phyloP scores from a whole-genome alignment of 192 early-diverging fungal species.

The Linnemannia zychae region DNA sequence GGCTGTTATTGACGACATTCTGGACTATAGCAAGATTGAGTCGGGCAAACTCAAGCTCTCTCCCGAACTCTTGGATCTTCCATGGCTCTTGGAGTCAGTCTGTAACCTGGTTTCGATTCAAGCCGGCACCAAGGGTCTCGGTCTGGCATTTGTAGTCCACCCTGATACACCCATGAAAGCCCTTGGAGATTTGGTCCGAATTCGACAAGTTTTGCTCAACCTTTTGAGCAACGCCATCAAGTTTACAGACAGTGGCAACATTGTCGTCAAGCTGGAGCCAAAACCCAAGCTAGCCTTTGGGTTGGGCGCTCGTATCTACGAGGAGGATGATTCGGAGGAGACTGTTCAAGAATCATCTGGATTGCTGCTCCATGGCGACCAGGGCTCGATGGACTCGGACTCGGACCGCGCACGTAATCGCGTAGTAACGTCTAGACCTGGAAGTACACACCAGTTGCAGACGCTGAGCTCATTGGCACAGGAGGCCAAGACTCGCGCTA shows the following conservation, averaged over 20 bases:
- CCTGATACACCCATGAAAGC: conserved; percentile 57
- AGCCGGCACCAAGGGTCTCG: conserved; percentile 35
- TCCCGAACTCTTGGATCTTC: conserved; percentile 71
- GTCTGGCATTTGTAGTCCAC: conserved; percentile 52
- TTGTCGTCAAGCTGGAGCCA: conserved; percentile 53
- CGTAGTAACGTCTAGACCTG: not conserved
- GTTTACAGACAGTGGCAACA: conserved; percentile 62
- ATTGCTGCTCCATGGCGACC: conserved; percentile 15
- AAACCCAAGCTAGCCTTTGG: conserved; percentile 28
- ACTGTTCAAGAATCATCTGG: conserved; percentile 17
- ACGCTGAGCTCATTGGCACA: not conserved
- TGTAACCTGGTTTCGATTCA: conserved; percentile 57
- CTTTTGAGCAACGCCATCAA: conserved; percentile 71
- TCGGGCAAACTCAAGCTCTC: conserved; percentile 80
- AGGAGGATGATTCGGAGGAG: conserved; percentile 34
- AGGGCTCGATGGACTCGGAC: conserved; percentile 15
- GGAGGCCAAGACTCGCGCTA: not conserved
- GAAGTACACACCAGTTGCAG: not conserved
- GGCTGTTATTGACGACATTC: conserved; percentile 80
- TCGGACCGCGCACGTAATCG: not conserved
- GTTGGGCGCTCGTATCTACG: conserved; percentile 31
- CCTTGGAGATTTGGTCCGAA: conserved; percentile 65
- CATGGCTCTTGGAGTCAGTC: conserved; percentile 55
- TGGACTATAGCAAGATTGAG: conserved; percentile 87
- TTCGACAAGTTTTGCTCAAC: conserved; percentile 68